Base-by-base conservation (phyloP, 2,329 filamentous ascomycete genomes). In the Calonectria fujianensis region DNA sequence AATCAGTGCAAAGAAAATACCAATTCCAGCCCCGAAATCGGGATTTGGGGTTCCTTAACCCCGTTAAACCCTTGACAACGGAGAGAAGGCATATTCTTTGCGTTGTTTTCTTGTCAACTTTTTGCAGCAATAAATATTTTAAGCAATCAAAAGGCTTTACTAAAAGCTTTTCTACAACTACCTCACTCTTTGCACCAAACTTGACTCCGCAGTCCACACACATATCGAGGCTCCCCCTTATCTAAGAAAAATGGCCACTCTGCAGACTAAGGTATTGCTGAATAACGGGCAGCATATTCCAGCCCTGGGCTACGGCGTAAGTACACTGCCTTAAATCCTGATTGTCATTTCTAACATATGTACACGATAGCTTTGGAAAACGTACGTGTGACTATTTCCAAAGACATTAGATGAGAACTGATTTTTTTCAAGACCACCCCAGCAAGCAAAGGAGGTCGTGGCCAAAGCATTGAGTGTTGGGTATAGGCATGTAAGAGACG, bases 341-440 rank as follows among this genome's bases (percentile, higher is more conserved):
- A 24, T 14, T 5, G 3, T 35, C 52, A 35, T 4, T 8, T 5
- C 52, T 59, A 14, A 59, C 52, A n/a, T 37, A 8, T 8, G 8
- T 8, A 3, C 31, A 59, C 16, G 7, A 59, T 59, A 59, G 52
- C 52, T 59, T 20, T 59, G 52, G 52, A 59, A 59, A 59, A 59
- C 52, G 52, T 59, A 59, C 9, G 52, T 2, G 11, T 4, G 4
- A 4, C 20, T 6, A 11, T 14, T 13, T 59, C 18, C 24, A 2
- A 6, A 59, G 8, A 7, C 6, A 32, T 24, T 37, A 14, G n/a
- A 37, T n/a, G 3, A 20, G 9, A 24, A 59, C 20, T 37, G 20
- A 35, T 10, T 10, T 2, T 35, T 35, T 59, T 59, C 31, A 59
- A 59, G 52, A 9, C 52, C 32, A 10, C 52, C 52, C 20, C 20